A percentile compares a stretch with the other conserved stretches of the same genome.
These are phyloP conservation scores for Colletotrichum theobromicola DNA, from an alignment of 2,329 filamentous ascomycete species.

Conservation along the genomic window DNA sequence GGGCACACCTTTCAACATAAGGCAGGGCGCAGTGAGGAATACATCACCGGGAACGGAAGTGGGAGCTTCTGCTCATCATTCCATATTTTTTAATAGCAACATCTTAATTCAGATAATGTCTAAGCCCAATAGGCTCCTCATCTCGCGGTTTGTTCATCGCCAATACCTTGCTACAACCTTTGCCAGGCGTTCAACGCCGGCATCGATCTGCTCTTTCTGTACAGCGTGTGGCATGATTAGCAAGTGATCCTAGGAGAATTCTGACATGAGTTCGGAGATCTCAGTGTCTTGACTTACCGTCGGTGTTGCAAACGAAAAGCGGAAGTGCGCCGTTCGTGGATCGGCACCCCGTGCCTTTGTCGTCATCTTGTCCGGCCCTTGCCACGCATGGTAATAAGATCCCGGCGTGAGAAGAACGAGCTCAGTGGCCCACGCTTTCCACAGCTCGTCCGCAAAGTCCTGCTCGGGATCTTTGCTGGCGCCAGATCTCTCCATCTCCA, in stretches of 20 bases:
- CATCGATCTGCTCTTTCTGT: not conserved
- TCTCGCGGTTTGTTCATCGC: not conserved
- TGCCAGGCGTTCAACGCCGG: not conserved
- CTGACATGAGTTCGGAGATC: not conserved
- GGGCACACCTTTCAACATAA: not conserved
- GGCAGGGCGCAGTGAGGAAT: not conserved
- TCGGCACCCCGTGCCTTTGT: slow-evolving; percentile 28
- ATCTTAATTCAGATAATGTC: not conserved
- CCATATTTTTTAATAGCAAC: not conserved
- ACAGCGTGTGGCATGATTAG: not conserved
- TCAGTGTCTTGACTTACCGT: slow-evolving; percentile 25
- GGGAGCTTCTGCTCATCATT: not conserved
- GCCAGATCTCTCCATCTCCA: not conserved
- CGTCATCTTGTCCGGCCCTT: slow-evolving; percentile 28
- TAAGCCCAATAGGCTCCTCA: not conserved
- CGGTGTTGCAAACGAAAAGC: slow-evolving; percentile 31
- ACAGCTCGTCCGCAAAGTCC: not conserved
- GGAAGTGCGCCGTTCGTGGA: slow-evolving; percentile 27
- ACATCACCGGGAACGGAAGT: not conserved
- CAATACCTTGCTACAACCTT: not conserved
- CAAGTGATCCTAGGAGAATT: not conserved
- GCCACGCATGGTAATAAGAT: slow-evolving; percentile 36
- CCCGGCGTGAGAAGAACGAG: slow-evolving; percentile 33
- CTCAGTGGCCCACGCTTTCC: slow-evolving; percentile 23
- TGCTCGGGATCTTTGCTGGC: not conserved